Percentiles rank a stretch among this genome's conserved stretches.
Evolutionary conservation across 2,329 filamentous ascomycete species (phyloP).

Genomic region (Verticillium albo-atrum): DNA sequence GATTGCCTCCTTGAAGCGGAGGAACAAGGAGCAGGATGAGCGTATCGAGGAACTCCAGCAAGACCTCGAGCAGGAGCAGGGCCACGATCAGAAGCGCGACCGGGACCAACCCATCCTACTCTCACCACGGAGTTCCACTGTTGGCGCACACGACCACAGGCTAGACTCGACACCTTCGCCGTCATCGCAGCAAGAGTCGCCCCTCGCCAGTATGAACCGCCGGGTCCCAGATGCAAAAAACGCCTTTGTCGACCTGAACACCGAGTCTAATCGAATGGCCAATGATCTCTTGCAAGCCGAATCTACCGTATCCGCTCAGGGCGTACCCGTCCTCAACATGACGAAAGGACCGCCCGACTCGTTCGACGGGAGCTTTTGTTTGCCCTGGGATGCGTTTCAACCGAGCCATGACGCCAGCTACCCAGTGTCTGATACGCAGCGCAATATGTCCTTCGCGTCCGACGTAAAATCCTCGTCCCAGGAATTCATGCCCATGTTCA

Average conservation of each 20-base stretch:
- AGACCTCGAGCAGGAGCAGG: not conserved
- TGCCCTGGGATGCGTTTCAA: not conserved
- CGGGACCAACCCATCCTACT: not conserved
- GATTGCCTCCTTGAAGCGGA: not conserved
- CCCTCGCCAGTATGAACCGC: not conserved
- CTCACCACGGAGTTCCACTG: not conserved
- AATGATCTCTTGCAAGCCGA: not conserved
- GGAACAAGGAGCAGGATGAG: not conserved
- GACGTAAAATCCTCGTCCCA: not conserved
- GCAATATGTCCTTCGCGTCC: not conserved
- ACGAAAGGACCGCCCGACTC: too few relatives aligned
- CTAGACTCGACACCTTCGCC: not conserved
- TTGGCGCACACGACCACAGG: not conserved
- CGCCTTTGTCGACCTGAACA: not conserved
- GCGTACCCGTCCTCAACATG: not conserved
- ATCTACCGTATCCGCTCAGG: not conserved
- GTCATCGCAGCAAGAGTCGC: not conserved
- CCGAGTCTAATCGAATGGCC: not conserved
- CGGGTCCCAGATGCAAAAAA: not conserved
- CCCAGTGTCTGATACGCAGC: not conserved
- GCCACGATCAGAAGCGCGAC: not conserved
- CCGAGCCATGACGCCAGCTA: not conserved
- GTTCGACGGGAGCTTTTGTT: not conserved
- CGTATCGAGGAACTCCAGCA: not conserved
- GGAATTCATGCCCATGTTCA: not conserved